Base-by-base conservation (phyloP, 83 land plant genomes). In the Isoetes engelmannii region DNA sequence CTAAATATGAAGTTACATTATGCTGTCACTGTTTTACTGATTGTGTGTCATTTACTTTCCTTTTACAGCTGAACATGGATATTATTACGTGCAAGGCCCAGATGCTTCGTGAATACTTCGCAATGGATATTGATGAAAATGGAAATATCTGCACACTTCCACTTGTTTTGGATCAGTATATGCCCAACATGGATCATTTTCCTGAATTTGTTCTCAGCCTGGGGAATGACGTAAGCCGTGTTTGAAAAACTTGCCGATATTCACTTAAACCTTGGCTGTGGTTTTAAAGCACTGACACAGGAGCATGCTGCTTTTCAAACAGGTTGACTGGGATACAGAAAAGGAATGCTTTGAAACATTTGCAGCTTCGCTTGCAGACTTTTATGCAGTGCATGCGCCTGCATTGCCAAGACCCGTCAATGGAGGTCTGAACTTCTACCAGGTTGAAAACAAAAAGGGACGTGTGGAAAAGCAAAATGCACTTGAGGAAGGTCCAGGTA, bases 361-460 rank as follows among this genome's bases (percentile, higher is more conserved):
- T 72, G 79, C 99, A 45, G 92, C 92, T 55, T 87, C 85, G 48
- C 61, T 95, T 55, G 96, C 80, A 9, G 85, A 90, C 42, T 95
- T 95, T 70, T 95, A 91, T 78, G 97, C 99, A 19, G 56, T 95
- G 85, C 90, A 91, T 79, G 90, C 91, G 67, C 99, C 99, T 21
- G 46, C 85, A 57, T 57, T 90, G 44, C 97, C 99, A 60, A 88
- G 92, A 63, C 97, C 99, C 70, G 76, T 88, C 44, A 88, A 83
- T 46, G 87, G 84, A 28, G 88, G 88, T 17, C 50, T 80, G 64
- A 51, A 82, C 44, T 85, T 73, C 45, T 90, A 88, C 75, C 80
- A 67, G 78, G 84, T 44, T 42, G 46, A 41, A 45, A 4, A 19
- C 82, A 67, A 18, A 44, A 64, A 53, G 2, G 37, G 37, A 28